Evolutionary conservation across 371 early-diverging fungal genomes (phyloP).

Genomic region (Gilbertella persicaria): DNA sequence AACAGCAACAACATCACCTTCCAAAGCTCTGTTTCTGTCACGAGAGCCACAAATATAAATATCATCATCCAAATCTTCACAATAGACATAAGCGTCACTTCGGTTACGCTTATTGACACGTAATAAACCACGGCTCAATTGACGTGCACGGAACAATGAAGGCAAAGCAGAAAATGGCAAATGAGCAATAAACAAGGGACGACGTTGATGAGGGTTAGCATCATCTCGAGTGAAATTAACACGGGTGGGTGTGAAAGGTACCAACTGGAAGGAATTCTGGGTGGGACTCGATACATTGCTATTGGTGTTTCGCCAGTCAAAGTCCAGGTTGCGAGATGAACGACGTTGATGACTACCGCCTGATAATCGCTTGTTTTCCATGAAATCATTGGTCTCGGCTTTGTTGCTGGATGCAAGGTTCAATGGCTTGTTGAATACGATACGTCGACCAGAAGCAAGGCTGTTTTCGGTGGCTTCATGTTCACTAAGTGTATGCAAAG

Average conservation of each 20-base stretch:
- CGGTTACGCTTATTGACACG: constrained; percentile 86
- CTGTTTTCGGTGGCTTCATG: constrained; percentile 14
- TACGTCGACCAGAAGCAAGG: constrained; percentile 5
- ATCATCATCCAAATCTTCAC: constrained; percentile 66
- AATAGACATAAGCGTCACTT: constrained; percentile 84
- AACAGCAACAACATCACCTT: constrained; percentile 88
- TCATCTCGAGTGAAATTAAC: constrained; percentile 54
- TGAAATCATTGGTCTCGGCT: neutral
- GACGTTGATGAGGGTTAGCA: constrained; percentile 57
- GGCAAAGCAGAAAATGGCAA: constrained; percentile 59
- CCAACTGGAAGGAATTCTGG: constrained; percentile 18
- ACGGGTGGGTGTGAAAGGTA: constrained; percentile 55
- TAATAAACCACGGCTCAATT: constrained; percentile 66
- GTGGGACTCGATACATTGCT: neutral
- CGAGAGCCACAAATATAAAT: constrained; percentile 78
- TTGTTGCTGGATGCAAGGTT: constrained; percentile 17
- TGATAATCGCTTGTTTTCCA: constrained; percentile 8
- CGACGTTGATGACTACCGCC: constrained; percentile 22
- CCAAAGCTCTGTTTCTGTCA: constrained; percentile 85
- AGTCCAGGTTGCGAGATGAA: constrained; percentile 44
- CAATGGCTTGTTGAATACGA: constrained; percentile 43
- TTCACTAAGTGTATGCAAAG: constrained; percentile 34
- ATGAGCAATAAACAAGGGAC: constrained; percentile 61
- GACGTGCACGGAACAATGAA: constrained; percentile 48
- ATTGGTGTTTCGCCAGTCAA: constrained; percentile 38